Evolutionary conservation across 1,284 basidiomycete species (phyloP).

Genomic region (Stygiomarasmius scandens): DNA sequence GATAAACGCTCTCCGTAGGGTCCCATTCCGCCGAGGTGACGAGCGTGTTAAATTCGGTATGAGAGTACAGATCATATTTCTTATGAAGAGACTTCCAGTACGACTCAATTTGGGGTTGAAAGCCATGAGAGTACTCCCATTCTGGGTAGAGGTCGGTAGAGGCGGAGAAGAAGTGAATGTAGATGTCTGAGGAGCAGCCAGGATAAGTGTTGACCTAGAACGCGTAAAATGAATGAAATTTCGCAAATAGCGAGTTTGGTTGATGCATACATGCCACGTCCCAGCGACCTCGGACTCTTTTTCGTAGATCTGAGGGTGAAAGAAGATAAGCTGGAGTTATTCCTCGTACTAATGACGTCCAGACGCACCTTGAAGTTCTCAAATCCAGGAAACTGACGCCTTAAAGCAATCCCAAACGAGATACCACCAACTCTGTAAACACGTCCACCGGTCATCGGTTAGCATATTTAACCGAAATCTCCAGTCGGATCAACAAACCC

Average conservation of each 20-base stretch:
- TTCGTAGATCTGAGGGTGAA: constrained; percentile 34
- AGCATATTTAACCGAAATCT: constrained; percentile 30
- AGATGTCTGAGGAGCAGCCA: constrained; percentile 36
- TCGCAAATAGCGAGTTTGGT: not conserved
- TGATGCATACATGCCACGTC: constrained; percentile 37
- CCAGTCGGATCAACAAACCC: constrained; percentile 30
- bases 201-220: constrained; percentile 45
- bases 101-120: constrained; percentile 32
- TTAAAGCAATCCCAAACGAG: constrained; percentile 34
- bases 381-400: constrained; percentile 32
- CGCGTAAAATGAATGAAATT: not conserved
- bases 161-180: constrained; percentile 38
- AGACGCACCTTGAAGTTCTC: constrained; percentile 35
- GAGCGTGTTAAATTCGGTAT: constrained; percentile 34
- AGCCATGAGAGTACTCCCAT: constrained; percentile 34
- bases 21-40: constrained; percentile 47
- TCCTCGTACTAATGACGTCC: constrained; percentile 1
- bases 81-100: constrained; percentile 37
- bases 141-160: constrained; percentile 40
- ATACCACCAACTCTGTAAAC: constrained; percentile 24
- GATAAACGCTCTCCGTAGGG: constrained; percentile 30
- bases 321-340: constrained; percentile 6
- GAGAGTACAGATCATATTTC: constrained; percentile 32
- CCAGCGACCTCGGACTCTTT: constrained; percentile 35
- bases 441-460: constrained; percentile 11